Evolutionary conservation across 176 grass and related monocot genomes (phyloP).

Genomic region (Oryza punctata): DNA sequence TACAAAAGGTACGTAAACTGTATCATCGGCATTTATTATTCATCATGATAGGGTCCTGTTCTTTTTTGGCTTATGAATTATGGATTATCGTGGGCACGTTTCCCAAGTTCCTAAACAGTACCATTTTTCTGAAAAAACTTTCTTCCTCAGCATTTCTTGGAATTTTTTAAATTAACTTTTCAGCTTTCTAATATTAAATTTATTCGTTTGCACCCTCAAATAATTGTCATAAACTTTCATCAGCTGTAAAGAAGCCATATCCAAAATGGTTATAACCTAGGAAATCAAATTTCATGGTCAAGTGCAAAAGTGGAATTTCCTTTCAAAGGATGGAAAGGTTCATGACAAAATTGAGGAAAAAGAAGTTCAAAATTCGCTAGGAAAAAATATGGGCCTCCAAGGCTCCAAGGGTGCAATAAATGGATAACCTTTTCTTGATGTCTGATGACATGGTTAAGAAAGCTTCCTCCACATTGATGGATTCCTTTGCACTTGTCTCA

Average conservation of each 20-base stretch:
- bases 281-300: not conserved
- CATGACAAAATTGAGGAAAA: not conserved
- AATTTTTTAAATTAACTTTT: no score
- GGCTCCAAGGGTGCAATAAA: not conserved
- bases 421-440: conserved; percentile 79
- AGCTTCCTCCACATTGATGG: conserved; percentile 93
- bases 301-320: not conserved
- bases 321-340: not conserved
- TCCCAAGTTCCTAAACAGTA: no score
- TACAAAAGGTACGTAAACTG: not conserved
- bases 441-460: conserved; percentile 94
- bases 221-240: no score
- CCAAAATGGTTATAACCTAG: not conserved
- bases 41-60: not conserved
- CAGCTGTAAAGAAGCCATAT: not conserved
- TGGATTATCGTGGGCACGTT: no score
- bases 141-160: no score
- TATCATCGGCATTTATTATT: not conserved
- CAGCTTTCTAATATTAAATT: no score
- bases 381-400: not conserved
- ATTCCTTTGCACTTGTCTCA: conserved; percentile 96
- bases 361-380: not conserved
- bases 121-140: no score
- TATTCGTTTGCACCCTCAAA: no score
- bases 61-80: no score